These are phyloP conservation scores for Ambrosia hybrid DNA, from an alignment of 140 eudicot genomes.

Conservation along the genomic window DNA sequence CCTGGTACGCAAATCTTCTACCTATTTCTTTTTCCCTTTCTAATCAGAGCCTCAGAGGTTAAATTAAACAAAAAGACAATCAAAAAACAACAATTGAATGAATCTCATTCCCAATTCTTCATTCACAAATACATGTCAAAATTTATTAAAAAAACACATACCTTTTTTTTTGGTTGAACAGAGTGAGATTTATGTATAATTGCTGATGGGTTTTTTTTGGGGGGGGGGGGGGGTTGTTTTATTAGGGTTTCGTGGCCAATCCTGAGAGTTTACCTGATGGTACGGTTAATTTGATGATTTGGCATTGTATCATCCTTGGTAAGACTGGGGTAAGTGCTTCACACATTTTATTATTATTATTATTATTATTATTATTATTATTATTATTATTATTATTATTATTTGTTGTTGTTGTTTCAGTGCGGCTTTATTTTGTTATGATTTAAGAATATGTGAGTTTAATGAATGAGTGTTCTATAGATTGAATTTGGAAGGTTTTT, in stretches of 20 bases:
- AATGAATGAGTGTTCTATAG: neutral
- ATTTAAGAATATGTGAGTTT: neutral
- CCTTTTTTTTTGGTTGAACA: no score
- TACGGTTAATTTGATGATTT: slow-evolving; percentile 66
- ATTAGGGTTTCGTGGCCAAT: slow-evolving; percentile 78
- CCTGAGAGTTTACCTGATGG: slow-evolving; percentile 71
- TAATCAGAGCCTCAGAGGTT: neutral
- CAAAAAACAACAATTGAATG: neutral
- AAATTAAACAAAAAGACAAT: neutral
- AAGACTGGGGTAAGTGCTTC: slow-evolving; percentile 51
- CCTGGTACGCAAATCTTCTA: neutral
- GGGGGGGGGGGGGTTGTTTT: no score
- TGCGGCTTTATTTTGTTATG: neutral
- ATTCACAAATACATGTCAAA: no score
- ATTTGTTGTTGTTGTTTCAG: neutral
- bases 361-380: no score
- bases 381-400: no score
- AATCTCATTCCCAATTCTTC: slow-evolving; percentile 12
- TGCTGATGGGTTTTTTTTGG: neutral
- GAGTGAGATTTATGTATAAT: neutral
- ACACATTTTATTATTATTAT: neutral
- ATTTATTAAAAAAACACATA: no score
- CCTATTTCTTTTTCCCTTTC: slow-evolving; percentile 9
- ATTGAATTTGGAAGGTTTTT: neutral
- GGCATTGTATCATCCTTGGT: slow-evolving; percentile 79